Conservation (phyloP, 2,329 filamentous ascomycete species). For the Teratosphaeria viscida region DNA sequence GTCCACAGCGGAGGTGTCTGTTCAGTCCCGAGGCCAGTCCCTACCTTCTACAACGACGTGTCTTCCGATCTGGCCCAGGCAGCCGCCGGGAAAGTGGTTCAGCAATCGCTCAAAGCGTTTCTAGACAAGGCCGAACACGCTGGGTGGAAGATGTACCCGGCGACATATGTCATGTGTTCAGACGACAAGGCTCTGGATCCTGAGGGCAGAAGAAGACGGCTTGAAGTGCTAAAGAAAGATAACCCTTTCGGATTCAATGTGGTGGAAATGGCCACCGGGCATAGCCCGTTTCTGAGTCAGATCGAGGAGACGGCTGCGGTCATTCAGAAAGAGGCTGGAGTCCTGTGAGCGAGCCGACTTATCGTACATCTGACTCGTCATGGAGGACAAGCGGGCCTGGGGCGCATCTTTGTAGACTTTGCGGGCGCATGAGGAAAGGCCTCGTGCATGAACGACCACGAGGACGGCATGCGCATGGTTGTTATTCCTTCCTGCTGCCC, state of each 20-base stretch:
- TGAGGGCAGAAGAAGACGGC: constrained; percentile 1
- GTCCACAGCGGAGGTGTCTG: background rate
- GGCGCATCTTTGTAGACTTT: background rate
- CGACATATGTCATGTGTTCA: constrained; percentile 9
- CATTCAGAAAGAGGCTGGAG: constrained; percentile 1
- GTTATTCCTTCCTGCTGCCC: background rate
- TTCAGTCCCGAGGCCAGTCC: constrained; percentile 6
- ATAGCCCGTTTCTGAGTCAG: constrained; percentile 12
- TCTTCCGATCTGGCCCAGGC: constrained; percentile 7
- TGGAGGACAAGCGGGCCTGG: background rate
- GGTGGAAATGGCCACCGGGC: constrained; percentile 4
- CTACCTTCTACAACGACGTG: constrained; percentile 11
- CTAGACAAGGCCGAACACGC: constrained; percentile 3
- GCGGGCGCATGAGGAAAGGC: background rate
- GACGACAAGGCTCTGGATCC: constrained; percentile 8
- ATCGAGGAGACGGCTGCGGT: constrained; percentile 7
- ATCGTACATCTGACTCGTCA: background rate
- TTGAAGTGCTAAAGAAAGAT: background rate
- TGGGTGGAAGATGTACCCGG: constrained; percentile 9
- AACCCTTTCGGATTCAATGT: constrained; percentile 3
- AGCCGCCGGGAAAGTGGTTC: constrained; percentile 5
- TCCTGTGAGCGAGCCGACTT: background rate
- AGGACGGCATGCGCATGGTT: background rate
- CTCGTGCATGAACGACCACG: background rate
- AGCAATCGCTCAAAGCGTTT: constrained; percentile 5